Conservation (phyloP, 2,329 filamentous ascomycete genomes). For the Amesomyces nigricolor region DNA sequence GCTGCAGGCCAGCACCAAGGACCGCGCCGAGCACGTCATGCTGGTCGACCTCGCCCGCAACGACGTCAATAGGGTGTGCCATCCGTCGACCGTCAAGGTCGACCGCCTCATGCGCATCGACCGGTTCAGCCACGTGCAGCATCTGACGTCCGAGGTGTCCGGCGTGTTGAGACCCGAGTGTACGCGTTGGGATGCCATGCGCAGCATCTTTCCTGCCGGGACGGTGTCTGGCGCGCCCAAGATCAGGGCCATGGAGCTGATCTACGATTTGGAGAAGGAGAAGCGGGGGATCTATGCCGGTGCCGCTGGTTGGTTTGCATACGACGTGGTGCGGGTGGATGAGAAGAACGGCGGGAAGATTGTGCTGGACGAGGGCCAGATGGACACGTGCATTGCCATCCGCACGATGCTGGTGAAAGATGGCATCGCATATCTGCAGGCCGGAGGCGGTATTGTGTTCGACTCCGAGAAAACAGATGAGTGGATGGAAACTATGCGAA, state of each 20-base stretch:
- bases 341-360: constrained; percentile 35
- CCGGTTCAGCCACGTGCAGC: constrained; percentile 94
- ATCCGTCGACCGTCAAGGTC: constrained; percentile 42
- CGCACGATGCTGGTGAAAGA: constrained; percentile 94
- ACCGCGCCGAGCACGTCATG: constrained; percentile 95
- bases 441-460: constrained; percentile 86
- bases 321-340: constrained; percentile 58
- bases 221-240: constrained; percentile 95
- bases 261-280: constrained; percentile 87
- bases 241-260: constrained; percentile 93
- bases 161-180: constrained; percentile 77
- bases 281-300: constrained; percentile 94
- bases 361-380: constrained; percentile 62
- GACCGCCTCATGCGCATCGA: constrained; percentile 77
- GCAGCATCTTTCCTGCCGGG: constrained; percentile 93
- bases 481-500: constrained; percentile 94
- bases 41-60: constrained; percentile 44
- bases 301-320: constrained; percentile 95
- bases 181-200: constrained; percentile 91
- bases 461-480: constrained; percentile 89
- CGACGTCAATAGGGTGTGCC: constrained; percentile 29
- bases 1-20: constrained; percentile 76
- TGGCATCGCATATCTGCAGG: constrained; percentile 83
- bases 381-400: constrained; percentile 80
- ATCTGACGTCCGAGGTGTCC: constrained; percentile 92